A percentile compares a stretch with the other conserved stretches of the same genome.
Evolutionary conservation across 306 rosid species (phyloP).

Genomic region (Gleditsia sinensis): DNA sequence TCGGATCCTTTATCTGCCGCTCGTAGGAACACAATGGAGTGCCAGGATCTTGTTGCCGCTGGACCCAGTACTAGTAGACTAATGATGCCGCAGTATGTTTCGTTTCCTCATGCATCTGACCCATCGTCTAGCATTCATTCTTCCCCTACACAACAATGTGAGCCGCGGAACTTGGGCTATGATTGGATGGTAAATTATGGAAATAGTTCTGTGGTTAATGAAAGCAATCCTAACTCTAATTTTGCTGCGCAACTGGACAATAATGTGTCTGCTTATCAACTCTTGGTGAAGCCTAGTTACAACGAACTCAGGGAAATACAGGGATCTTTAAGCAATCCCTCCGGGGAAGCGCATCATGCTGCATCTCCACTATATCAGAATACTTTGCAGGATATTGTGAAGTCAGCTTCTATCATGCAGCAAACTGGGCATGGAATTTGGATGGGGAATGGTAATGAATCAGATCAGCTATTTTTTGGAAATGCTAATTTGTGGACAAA

Average conservation of each 20-base stretch:
- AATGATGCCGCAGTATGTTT: slow-evolving; percentile 29
- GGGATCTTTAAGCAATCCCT: slow-evolving; percentile 8
- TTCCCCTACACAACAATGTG: slow-evolving; percentile 35
- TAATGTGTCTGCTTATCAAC: slow-evolving; percentile 32
- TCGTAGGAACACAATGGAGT: slow-evolving; percentile 31
- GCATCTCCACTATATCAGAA: slow-evolving; percentile 44
- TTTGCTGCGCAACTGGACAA: slow-evolving; percentile 32
- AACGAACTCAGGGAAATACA: slow-evolving; percentile 33
- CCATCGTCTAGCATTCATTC: slow-evolving; percentile 24
- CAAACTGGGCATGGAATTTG: slow-evolving; percentile 34
- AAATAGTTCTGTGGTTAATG: slow-evolving; percentile 34
- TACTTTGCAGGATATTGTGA: slow-evolving; percentile 57
- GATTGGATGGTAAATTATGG: slow-evolving; percentile 62
- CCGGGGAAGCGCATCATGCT: slow-evolving; percentile 44
- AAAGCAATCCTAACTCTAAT: slow-evolving; percentile 27
- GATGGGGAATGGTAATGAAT: slow-evolving; percentile 43
- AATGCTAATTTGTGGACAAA: slow-evolving; percentile 45
- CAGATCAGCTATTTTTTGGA: slow-evolving; percentile 40
- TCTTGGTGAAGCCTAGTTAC: slow-evolving; percentile 31
- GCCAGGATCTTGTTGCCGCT: slow-evolving; percentile 33
- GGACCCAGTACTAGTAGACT: slow-evolving; percentile 36
- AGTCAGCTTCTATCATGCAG: slow-evolving; percentile 46
- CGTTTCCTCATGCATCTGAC: slow-evolving; percentile 29
- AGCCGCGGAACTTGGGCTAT: slow-evolving; percentile 32
- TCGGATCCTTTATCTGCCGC: slow-evolving; percentile 29